Base-by-base conservation (phyloP, 495 filamentous ascomycete genomes). In the Filosporella fistucella region DNA sequence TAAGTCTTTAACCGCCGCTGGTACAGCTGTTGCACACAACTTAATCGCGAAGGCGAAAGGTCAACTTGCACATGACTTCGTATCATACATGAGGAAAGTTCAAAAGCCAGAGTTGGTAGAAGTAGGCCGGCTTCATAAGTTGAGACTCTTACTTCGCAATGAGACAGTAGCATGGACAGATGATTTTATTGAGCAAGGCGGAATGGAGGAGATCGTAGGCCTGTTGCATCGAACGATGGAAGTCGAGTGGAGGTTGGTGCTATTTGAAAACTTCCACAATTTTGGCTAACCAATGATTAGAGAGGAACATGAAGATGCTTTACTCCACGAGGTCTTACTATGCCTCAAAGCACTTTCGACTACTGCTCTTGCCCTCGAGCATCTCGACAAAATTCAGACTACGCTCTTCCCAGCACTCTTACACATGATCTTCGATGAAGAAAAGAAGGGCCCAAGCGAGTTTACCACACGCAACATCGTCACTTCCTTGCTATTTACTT, bases 161-260 rank as follows among this genome's bases (percentile, higher is more conserved):
- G 93, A 98, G 69, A 93, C 89, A 3, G 85, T 98, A 2, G 78
- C 81, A 14, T 98, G 94, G 94, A 91, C 94, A 1, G 88, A 97
- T 56, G 74, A 78, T 6, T 98, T 98, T 64, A 86, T 97, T 54
- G 71, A 78, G 17, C 77, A 88, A 54, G 91, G 89, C 14, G 93
- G 93, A 21, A 95, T 97, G 90, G 77, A 83, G 56, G 89, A 95
- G 60, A 86, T 97, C 42, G 84, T 95, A 22, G 80, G 77, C 39
- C 70, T 98, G 43, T 69, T 97, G 47, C 83, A 95, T 55, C 79
- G 93, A 12, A 96, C 89, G 40, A 89, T 96, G 78, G 84, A 86
- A 43, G 81, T 98, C 44, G 94, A 96, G 63, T 98, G 93, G 93
- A 85, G 91, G 88, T 91, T 76, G 58, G 84, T 70, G 34, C 23